phyloP scores from a whole-genome alignment of 2,329 filamentous ascomycete genomes.

The Sclerotinia minor region DNA sequence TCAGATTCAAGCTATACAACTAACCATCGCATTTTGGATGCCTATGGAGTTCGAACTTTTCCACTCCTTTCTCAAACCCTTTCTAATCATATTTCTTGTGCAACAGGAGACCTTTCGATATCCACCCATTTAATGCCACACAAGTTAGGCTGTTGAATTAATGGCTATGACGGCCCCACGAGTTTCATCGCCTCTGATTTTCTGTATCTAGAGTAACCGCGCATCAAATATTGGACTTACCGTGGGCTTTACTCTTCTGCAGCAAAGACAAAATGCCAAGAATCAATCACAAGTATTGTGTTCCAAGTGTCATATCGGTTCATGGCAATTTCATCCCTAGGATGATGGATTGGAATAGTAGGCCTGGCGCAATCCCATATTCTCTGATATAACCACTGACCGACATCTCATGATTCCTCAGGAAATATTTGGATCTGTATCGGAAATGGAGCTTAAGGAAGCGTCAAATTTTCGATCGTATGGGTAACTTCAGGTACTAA shows the following conservation, averaged over 20 bases:
- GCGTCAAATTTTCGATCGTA: slow-evolving; percentile 53
- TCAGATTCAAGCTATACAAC: background rate
- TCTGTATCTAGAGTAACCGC: background rate
- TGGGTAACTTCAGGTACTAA: slow-evolving; percentile 71
- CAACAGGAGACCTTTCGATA: background rate
- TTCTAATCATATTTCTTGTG: background rate
- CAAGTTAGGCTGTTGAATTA: background rate
- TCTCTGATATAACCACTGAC: background rate
- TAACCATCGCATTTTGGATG: too few species aligned
- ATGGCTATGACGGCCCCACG: too few species aligned
- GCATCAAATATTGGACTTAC: background rate
- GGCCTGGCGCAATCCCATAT: background rate
- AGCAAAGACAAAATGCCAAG: background rate
- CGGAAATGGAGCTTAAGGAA: slow-evolving; percentile 30
- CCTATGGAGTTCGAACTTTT: background rate
- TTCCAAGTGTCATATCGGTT: background rate
- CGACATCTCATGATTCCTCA: background rate
- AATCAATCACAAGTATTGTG: background rate
- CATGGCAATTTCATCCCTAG: background rate
- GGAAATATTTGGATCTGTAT: background rate
- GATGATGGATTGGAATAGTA: background rate
- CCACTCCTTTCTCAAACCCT: background rate
- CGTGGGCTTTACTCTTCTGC: background rate
- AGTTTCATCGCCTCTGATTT: background rate
- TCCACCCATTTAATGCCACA: background rate